Evolutionary conservation across 116 monocot species (phyloP), one percentile per base, ranked within the genome.

Genomic region (Dioscorea cayenensis): DNA sequence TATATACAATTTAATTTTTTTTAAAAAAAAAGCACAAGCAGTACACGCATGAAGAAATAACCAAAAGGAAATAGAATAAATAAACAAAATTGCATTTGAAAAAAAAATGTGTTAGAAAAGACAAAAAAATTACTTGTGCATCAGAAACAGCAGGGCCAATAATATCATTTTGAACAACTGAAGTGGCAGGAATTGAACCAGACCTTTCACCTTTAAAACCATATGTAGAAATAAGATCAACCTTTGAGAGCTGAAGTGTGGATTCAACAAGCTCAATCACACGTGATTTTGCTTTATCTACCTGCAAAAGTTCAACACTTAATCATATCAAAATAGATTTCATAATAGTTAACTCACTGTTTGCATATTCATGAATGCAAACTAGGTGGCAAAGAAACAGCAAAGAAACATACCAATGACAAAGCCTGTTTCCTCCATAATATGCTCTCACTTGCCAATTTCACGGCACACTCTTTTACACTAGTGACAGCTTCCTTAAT

Each of bases 131-230:
- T 79, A 92, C 95, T 65, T 85, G 80, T 68, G 73, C 67, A 72
- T 90, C 92, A 65, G 76, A 79, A 49, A 88, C 74, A 62, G 86
- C 76, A 66, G 92, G 92, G 66, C 43, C 69, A n/a, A 96, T 81
- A 68, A 96, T 92, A 65, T 96, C 90, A 84, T 92, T 86, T 74
- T 90, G 87, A 81, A 96, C 59, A 66, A 77, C 69, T 84, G 84
- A 75, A 52, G 81, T 83, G 63, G 82, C 75, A 71, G 73, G 75
- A 51, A 70, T 64, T 22, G 83, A 76, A 62, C 35, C 70, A 58
- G 88, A 73, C 69, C 51, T 84, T 74, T 90, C 92, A 27, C 92
- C 81, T 86, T 78, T 85, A 14, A 92, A 80, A 59, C 83, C 82
- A 81, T 96, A 96, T 49, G 86, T 81, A 68, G 80, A 62, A 79